These are phyloP conservation scores for Tylopilus sp. DNA, from an alignment of 768 basidiomycete species.

Conservation along the genomic window DNA sequence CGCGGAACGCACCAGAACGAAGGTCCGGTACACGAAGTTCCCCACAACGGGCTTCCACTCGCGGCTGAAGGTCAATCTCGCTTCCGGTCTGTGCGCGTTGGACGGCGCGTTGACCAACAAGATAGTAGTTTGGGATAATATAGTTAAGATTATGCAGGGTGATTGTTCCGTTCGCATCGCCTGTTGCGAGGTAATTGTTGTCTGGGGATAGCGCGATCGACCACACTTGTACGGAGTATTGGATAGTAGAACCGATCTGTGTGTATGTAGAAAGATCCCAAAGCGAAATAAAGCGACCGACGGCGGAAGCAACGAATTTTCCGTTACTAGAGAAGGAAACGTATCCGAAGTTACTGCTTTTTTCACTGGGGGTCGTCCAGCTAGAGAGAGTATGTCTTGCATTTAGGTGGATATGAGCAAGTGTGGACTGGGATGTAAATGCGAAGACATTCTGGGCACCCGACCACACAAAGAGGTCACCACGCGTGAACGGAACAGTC, in stretches of 20 bases:
- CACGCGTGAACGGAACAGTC: not conserved
- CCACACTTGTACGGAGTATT: not conserved
- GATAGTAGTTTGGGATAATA: not conserved
- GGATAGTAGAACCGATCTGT: not conserved
- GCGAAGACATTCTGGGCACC: not conserved
- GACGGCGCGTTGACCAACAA: not conserved
- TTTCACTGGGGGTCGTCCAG: not conserved
- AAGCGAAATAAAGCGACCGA: not conserved
- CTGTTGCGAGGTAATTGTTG: not conserved
- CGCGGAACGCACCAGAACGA: not conserved
- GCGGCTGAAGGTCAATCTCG: not conserved
- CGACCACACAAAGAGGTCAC: not conserved
- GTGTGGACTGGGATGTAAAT: not conserved
- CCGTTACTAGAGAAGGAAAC: not conserved
- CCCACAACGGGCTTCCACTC: not conserved
- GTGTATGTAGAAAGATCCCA: not conserved
- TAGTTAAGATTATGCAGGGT: not conserved
- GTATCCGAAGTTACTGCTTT: not conserved
- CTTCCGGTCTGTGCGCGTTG: not conserved
- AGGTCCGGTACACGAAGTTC: not conserved
- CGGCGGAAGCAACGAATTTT: not conserved
- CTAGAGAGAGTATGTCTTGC: not conserved
- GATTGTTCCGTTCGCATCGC: not conserved
- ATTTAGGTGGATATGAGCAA: not conserved
- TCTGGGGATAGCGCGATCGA: conserved; percentile 3